phyloP scores from a whole-genome alignment of 2,329 filamentous ascomycete genomes.

The Drechslerella dactyloides region DNA sequence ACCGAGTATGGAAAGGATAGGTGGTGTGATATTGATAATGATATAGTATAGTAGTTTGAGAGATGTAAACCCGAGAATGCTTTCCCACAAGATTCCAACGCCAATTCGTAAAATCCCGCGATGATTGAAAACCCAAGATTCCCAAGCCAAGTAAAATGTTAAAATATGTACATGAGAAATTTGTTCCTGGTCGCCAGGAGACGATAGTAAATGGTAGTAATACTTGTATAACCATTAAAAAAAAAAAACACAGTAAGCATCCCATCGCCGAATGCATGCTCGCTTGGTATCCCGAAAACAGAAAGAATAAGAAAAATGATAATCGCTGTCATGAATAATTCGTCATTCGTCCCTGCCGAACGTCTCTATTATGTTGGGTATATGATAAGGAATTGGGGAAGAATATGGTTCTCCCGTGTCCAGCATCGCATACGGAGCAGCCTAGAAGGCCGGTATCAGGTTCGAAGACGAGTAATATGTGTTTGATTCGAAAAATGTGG shows the following conservation, averaged over 20 bases:
- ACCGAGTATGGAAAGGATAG: no score
- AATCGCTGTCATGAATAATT: conserved; percentile 38
- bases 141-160: no score
- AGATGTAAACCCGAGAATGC: no score
- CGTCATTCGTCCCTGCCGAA: conserved; percentile 48
- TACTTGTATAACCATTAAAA: conserved; percentile 3
- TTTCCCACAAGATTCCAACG: no score
- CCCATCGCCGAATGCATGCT: conserved; percentile 20
- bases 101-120: no score
- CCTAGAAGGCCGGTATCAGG: conserved; percentile 39
- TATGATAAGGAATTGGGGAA: conserved; percentile 1
- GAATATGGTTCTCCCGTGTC: conserved; percentile 3
- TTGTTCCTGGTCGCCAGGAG: not conserved
- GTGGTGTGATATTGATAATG: no score
- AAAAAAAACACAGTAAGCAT: conserved; percentile 4
- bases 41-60: no score
- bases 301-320: conserved; percentile 13
- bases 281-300: conserved; percentile 20
- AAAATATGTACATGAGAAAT: no score
- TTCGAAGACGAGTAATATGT: conserved; percentile 44
- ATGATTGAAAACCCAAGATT: no score
- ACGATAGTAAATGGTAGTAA: not conserved
- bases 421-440: no score
- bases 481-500: conserved; percentile 6
- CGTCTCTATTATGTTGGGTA: conserved; percentile 1